These are phyloP conservation scores for Coniophora puteana DNA, from an alignment of 1,284 basidiomycete genomes.

Conservation along the genomic window DNA sequence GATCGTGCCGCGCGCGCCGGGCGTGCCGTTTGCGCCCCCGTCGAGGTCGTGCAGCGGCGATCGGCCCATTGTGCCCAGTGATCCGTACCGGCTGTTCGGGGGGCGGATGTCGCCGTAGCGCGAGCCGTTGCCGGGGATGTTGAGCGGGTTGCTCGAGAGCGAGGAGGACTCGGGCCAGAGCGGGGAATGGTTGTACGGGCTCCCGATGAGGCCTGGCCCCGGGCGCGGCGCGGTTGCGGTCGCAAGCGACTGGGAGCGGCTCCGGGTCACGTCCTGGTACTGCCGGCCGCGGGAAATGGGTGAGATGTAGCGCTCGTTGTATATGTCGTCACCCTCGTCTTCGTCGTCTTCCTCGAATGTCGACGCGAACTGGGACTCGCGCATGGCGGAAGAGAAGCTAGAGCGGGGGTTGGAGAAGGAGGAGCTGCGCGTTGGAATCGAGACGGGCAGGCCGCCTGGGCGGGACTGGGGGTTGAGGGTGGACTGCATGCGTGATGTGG, in stretches of 20 bases:
- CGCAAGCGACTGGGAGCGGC: slow-evolving; percentile 73
- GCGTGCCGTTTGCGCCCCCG: slow-evolving; percentile 43
- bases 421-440: slow-evolving; percentile 57
- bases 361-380: slow-evolving; percentile 58
- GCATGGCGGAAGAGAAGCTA: slow-evolving; percentile 58
- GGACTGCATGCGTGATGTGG: slow-evolving; percentile 33
- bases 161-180: slow-evolving; percentile 52
- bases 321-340: slow-evolving; percentile 50
- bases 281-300: slow-evolving; percentile 47
- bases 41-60: slow-evolving; percentile 47
- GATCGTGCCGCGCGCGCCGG: slow-evolving; percentile 22
- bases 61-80: slow-evolving; percentile 51
- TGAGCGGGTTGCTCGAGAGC: slow-evolving; percentile 44
- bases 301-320: slow-evolving; percentile 48
- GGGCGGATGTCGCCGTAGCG: slow-evolving; percentile 60
- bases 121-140: slow-evolving; percentile 46
- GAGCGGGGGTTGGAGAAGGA: slow-evolving; percentile 59
- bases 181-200: slow-evolving; percentile 37
- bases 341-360: slow-evolving; percentile 75
- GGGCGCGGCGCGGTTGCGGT: slow-evolving; percentile 47
- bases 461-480: slow-evolving; percentile 31
- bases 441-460: slow-evolving; percentile 28
- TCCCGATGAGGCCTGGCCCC: slow-evolving; percentile 45
- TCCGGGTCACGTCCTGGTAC: slow-evolving; percentile 59
- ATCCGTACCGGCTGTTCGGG: slow-evolving; percentile 61